Evolutionary conservation across 192 early-diverging fungal species (phyloP), one percentile per base, ranked within the genome.

Genomic region (Coemansia sp.): DNA sequence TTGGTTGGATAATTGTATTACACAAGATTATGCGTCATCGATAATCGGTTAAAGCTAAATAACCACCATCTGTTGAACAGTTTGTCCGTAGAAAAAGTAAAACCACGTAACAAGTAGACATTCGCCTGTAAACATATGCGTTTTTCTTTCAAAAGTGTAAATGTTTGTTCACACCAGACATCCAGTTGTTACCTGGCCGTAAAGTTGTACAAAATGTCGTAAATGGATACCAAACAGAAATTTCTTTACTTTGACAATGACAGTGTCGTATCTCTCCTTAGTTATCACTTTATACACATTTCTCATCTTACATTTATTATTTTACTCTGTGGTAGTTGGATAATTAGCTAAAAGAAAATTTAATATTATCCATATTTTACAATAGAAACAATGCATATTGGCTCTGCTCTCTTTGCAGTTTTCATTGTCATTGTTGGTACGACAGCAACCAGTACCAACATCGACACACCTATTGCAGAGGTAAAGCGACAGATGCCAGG

Each of bases 401-500:
- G 17, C 3, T 46, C 17, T 46, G 39, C 14, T 17, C 14, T 46
- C 39, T 17, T 46, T 14, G 17, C 54, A 21, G 3, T 19, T 5
- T 9, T 5, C 53, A 27, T 3, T 5, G 25, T 5, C 53, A 27
- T 3, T 23, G 24, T 14, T 50, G 52, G 60, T 46, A 46, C 46
- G 46, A 5, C 60, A 51, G 22, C 9, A 50, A 8, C 46, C 31
- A 6, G 61, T 7, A 29, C 51, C 2, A 54, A 54, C 53, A 22
- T 22, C 7, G 53, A 8, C 7, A 20, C 22, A 3, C 53, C 53
- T 2, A 22, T 27, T 21, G 53, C 31, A n/a, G 19, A 32, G 39
- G 39, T 46, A 17, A 59, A 52, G 8, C 72, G 72, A 51, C 72
- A 75, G 59, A 42, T 66, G 36, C 51, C 51, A 10, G 70, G 57